phyloP scores from a whole-genome alignment of 179 eudicot genomes.

The Amaranthus tricolor region DNA sequence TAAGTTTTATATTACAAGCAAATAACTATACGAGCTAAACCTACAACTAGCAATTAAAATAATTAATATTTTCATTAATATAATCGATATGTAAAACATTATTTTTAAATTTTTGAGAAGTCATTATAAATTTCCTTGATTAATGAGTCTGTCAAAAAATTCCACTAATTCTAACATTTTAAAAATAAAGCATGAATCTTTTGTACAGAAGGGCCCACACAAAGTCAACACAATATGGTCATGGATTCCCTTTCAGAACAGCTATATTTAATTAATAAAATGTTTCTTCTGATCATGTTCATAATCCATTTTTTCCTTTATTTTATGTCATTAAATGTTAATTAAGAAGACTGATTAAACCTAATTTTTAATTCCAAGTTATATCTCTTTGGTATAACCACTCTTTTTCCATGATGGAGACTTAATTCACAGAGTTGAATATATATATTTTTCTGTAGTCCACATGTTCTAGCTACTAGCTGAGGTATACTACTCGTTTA shows the following conservation, averaged over 20 bases:
- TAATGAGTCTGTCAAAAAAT: conserved; percentile 4
- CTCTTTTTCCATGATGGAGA: conserved; percentile 32
- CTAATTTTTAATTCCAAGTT: background rate
- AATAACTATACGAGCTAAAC: background rate
- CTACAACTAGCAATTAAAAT: background rate
- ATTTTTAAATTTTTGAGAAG: background rate
- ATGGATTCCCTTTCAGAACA: conserved; percentile 22
- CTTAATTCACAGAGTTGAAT: conserved; percentile 20
- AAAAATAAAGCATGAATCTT: conserved; percentile 19
- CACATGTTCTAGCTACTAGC: conserved; percentile 24
- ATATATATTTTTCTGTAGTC: background rate
- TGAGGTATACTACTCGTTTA: too few relatives aligned
- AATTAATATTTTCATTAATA: too few relatives aligned
- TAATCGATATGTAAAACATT: too few relatives aligned
- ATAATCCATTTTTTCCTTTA: conserved; percentile 16
- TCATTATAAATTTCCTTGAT: background rate
- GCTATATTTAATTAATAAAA: conserved; percentile 10
- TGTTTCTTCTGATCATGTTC: conserved; percentile 11
- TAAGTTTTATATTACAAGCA: background rate
- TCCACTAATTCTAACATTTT: conserved; percentile 12
- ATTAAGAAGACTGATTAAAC: conserved; percentile 17
- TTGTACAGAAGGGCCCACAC: conserved; percentile 24
- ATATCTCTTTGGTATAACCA: conserved; percentile 26
- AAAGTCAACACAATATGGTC: conserved; percentile 30
- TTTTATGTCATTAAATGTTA: conserved; percentile 15